Conservation (phyloP, 257 asterid species). For the Solanum corneliomulleri region DNA sequence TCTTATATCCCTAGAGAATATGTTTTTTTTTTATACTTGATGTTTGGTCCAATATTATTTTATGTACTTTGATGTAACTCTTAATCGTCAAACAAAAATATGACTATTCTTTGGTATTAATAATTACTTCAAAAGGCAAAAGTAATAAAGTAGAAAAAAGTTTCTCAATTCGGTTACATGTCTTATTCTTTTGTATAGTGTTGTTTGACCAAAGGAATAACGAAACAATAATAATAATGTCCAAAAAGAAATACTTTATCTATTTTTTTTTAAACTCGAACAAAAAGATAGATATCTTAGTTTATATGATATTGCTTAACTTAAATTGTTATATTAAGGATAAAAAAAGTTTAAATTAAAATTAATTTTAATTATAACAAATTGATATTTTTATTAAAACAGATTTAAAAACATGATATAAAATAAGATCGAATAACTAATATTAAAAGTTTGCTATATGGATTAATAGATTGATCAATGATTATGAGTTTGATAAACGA, state of each 20-base stretch:
- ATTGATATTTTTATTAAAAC: rapidly evolving
- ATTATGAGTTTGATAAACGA: background rate
- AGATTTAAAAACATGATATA: too few relatives aligned
- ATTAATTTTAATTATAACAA: too few relatives aligned
- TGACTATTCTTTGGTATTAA: background rate
- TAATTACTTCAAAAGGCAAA: background rate
- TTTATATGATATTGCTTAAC: too few relatives aligned
- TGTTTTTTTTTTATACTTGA: background rate
- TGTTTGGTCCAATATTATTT: background rate
- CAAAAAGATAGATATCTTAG: too few relatives aligned
- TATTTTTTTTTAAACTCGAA: too few relatives aligned
- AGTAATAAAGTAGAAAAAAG: background rate
- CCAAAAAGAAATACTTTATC: background rate
- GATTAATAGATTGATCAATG: background rate
- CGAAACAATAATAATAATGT: background rate
- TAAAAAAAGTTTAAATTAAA: too few relatives aligned
- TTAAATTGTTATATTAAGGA: too few relatives aligned
- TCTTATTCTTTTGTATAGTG: background rate
- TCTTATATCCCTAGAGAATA: background rate
- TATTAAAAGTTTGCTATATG: background rate
- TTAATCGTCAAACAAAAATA: background rate
- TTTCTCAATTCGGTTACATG: background rate
- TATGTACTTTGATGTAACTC: background rate
- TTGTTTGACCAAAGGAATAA: background rate
- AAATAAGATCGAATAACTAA: background rate